Percentiles rank a stretch among this genome's conserved stretches.
These are phyloP conservation scores for Erodium moschatum DNA, from an alignment of 441 rosid species.

Conservation along the genomic window DNA sequence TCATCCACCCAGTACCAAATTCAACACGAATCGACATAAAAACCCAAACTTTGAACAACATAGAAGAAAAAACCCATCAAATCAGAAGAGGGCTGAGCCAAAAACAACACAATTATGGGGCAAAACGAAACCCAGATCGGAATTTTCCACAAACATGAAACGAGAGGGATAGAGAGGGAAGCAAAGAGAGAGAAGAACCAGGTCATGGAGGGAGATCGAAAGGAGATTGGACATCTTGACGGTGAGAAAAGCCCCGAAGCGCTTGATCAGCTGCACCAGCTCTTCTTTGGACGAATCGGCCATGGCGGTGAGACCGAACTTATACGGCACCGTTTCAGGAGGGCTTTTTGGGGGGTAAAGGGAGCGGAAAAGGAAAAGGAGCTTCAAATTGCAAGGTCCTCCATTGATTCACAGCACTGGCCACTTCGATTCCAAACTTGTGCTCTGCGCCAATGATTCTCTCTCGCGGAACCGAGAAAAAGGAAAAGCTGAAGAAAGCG, in stretches of 20 bases:
- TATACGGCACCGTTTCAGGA: background rate
- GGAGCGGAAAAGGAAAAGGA: background rate
- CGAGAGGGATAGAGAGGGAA: constrained; percentile 1
- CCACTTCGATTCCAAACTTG: constrained; percentile 3
- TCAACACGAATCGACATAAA: background rate
- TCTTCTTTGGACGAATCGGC: constrained; percentile 70
- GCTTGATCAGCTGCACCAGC: constrained; percentile 66
- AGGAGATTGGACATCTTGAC: constrained; percentile 68
- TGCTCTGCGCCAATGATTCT: constrained; percentile 2
- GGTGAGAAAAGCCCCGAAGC: constrained; percentile 68
- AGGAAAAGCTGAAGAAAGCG: background rate
- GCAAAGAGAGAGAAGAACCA: constrained; percentile 41
- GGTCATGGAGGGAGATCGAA: constrained; percentile 48
- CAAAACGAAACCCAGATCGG: background rate
- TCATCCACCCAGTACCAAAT: background rate
- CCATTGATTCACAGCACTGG: constrained; percentile 1
- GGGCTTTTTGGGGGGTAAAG: background rate
- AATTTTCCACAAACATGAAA: background rate
- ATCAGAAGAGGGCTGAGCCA: background rate
- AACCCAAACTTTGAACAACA: background rate
- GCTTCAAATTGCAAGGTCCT: background rate
- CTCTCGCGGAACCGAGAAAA: background rate
- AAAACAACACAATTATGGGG: background rate
- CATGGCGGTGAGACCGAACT: constrained; percentile 32
- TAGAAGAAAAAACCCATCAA: background rate